Evolutionary conservation across 2,329 filamentous ascomycete genomes (phyloP).

Genomic region (Ophiognomonia clavigignenti-juglandacearum): DNA sequence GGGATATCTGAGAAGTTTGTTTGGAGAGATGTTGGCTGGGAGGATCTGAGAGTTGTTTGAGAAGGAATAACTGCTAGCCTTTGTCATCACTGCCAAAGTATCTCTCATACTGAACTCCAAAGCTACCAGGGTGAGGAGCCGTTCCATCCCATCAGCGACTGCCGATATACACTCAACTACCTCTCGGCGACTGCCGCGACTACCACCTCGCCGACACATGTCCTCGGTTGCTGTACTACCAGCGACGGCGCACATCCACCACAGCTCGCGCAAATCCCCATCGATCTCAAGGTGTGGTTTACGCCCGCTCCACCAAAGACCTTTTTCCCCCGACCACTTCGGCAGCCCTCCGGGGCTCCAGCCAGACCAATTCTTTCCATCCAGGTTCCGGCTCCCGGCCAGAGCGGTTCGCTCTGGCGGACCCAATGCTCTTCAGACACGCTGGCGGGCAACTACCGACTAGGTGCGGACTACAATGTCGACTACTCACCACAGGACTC

Average conservation of each 20-base stretch:
- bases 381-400: conserved; percentile 63
- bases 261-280: conserved; percentile 22
- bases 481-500: conserved; percentile 66
- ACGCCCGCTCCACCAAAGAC: conserved; percentile 22
- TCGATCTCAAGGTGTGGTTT: conserved; percentile 26
- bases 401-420: conserved; percentile 74
- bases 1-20: conserved; percentile 6
- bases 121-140: conserved; percentile 3
- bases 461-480: conserved; percentile 67
- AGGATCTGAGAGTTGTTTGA: conserved; percentile 5
- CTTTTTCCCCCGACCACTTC: conserved; percentile 25
- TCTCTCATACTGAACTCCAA: neutral
- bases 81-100: conserved; percentile 8
- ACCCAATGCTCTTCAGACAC: conserved; percentile 68
- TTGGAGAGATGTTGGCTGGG: conserved; percentile 10
- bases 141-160: conserved; percentile 10
- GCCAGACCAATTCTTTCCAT: conserved; percentile 53
- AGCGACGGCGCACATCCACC: conserved; percentile 25
- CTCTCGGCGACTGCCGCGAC: conserved; percentile 18
- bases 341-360: conserved; percentile 50
- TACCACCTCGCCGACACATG: conserved; percentile 30
- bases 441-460: conserved; percentile 71
- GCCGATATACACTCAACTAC: conserved; percentile 15
- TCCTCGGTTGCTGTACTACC: conserved; percentile 25
- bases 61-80: conserved; percentile 13